Evolutionary conservation across 106 monocot species (phyloP).

Genomic region (Acanthochlamys bracteata): DNA sequence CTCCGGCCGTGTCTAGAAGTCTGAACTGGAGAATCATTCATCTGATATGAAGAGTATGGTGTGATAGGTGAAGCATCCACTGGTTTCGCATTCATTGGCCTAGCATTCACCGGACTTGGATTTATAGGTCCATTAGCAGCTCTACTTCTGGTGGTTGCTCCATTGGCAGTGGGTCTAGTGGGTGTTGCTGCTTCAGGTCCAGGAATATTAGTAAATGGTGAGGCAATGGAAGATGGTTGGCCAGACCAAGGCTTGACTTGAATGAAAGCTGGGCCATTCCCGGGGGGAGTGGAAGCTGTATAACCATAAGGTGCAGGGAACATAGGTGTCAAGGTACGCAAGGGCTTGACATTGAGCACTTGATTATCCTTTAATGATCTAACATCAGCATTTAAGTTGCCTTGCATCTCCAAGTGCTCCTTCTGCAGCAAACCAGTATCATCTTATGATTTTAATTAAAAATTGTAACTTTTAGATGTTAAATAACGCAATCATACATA

Average conservation of each 20-base stretch:
- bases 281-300: conserved; percentile 19
- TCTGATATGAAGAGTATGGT: not conserved
- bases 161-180: not conserved
- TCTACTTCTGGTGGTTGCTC: not conserved
- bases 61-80: not conserved
- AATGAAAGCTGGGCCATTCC: conserved; percentile 34
- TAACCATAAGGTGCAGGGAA: conserved; percentile 55
- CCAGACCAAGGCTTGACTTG: conserved; percentile 37
- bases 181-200: not conserved
- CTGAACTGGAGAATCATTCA: not conserved
- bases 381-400: not conserved
- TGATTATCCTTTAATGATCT: not conserved
- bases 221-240: not conserved
- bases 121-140: conserved; percentile 25
- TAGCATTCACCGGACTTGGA: conserved; percentile 9
- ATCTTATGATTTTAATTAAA: too few species aligned
- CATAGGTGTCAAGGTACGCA: conserved; percentile 69
- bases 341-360: conserved; percentile 59
- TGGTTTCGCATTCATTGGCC: conserved; percentile 12
- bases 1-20: conserved; percentile 44
- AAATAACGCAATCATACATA: too few species aligned
- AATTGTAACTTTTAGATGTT: too few species aligned
- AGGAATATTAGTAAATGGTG: not conserved
- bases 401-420: not conserved
- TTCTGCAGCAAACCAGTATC: not conserved